Evolutionary conservation across 2,329 filamentous ascomycete species (phyloP).

Genomic region (Tolypocladium album): DNA sequence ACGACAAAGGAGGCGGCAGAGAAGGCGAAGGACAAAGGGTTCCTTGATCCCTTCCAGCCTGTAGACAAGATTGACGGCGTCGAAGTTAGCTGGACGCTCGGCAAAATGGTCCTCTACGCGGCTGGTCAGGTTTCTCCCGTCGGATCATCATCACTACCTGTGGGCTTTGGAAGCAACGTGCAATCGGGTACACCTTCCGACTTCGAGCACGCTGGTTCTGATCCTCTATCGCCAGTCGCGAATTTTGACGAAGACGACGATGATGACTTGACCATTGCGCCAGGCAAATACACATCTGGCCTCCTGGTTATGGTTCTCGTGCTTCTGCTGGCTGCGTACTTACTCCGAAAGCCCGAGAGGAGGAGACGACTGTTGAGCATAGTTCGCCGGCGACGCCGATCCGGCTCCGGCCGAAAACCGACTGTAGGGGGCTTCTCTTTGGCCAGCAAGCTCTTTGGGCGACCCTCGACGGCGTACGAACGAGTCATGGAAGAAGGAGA

Average conservation of each 20-base stretch:
- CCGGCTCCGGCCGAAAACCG: constrained; percentile 21
- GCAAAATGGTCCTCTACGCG: constrained; percentile 93
- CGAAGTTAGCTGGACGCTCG: constrained; percentile 94
- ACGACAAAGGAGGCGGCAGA: constrained; percentile 60
- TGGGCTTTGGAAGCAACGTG: constrained; percentile 89
- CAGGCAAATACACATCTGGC: constrained; percentile 52
- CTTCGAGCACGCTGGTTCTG: constrained; percentile 73
- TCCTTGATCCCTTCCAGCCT: constrained; percentile 78
- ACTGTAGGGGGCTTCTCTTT: constrained; percentile 41
- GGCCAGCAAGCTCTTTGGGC: constrained; percentile 56
- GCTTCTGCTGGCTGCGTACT: constrained; percentile 55
- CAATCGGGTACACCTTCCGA: constrained; percentile 53
- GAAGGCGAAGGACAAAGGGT: constrained; percentile 62
- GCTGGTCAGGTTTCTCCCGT: constrained; percentile 71
- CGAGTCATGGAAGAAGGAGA: constrained; percentile 75
- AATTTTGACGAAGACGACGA: constrained; percentile 30
- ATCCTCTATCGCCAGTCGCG: constrained; percentile 14
- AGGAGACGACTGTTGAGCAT: constrained; percentile 29
- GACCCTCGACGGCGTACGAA: constrained; percentile 55
- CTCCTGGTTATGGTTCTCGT: constrained; percentile 71
- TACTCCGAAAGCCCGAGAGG: constrained; percentile 72
- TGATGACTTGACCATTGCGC: constrained; percentile 21
- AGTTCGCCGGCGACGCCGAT: constrained; percentile 16
- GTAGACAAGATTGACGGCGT: constrained; percentile 85
- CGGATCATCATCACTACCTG: constrained; percentile 47